Percentiles rank a stretch among this genome's conserved stretches.
Evolutionary conservation across 1,139 yeast species (phyloP).

Genomic region (Hemisphaericaspora subhashii): DNA sequence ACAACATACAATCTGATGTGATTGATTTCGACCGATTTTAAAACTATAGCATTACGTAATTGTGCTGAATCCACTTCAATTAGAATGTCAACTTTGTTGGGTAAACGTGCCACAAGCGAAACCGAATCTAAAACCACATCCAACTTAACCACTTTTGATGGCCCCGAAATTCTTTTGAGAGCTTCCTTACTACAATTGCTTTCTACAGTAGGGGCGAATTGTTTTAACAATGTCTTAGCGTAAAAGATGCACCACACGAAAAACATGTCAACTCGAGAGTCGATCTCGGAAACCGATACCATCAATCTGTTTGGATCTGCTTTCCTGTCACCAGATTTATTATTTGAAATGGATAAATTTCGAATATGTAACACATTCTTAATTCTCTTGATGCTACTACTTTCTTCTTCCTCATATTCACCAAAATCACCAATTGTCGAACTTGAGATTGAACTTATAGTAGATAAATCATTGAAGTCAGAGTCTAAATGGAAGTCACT

Average conservation of each 20-base stretch:
- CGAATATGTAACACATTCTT: slow-evolving; percentile 35
- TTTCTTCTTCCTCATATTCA: slow-evolving; percentile 18
- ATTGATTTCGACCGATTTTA: slow-evolving; percentile 31
- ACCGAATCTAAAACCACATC: slow-evolving; percentile 41
- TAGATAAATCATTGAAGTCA: slow-evolving; percentile 37
- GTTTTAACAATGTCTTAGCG: slow-evolving; percentile 36
- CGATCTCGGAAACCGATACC: slow-evolving; percentile 36
- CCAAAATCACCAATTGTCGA: slow-evolving; percentile 10
- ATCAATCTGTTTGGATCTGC: slow-evolving; percentile 27
- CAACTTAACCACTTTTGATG: slow-evolving; percentile 25
- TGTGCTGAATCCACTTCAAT: slow-evolving; percentile 47
- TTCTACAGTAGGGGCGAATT: slow-evolving; percentile 37
- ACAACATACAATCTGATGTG: slow-evolving; percentile 50
- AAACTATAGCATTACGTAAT: slow-evolving; percentile 27
- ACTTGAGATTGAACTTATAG: slow-evolving; percentile 29
- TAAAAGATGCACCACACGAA: slow-evolving; percentile 46
- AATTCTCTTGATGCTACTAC: slow-evolving; percentile 22
- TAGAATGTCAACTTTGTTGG: slow-evolving; percentile 52
- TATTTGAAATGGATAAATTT: slow-evolving; percentile 28
- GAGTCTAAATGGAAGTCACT: slow-evolving; percentile 22
- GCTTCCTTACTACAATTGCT: slow-evolving; percentile 29
- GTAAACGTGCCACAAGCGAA: slow-evolving; percentile 48
- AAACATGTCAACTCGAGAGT: slow-evolving; percentile 43
- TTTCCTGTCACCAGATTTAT: slow-evolving; percentile 19
- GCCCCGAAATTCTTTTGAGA: slow-evolving; percentile 25